These are phyloP conservation scores for Meira miltonrushii DNA, from an alignment of 1,284 basidiomycete species.

Conservation along the genomic window DNA sequence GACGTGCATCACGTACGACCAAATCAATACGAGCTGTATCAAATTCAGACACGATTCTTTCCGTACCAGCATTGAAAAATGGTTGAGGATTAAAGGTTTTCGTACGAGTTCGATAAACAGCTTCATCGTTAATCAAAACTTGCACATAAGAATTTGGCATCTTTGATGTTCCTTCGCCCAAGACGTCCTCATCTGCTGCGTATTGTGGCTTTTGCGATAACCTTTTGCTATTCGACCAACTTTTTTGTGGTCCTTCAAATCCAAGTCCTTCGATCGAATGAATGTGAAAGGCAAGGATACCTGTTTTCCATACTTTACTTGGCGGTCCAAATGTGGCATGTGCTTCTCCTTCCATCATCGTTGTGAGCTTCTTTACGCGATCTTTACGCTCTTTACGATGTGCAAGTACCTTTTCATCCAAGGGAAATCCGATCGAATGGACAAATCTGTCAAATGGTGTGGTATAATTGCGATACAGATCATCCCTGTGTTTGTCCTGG, in stretches of 20 bases:
- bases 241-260: conserved; percentile 28
- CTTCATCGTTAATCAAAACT: conserved; percentile 44
- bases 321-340: conserved; percentile 31
- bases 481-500: not conserved
- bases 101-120: conserved; percentile 42
- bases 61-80: conserved; percentile 43
- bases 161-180: conserved; percentile 17
- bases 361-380: conserved; percentile 30
- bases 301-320: conserved; percentile 22
- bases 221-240: conserved; percentile 24
- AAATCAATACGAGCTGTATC: conserved; percentile 38
- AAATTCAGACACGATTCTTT: conserved; percentile 39
- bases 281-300: conserved; percentile 46
- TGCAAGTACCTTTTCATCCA: conserved; percentile 30
- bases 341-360: conserved; percentile 33
- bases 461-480: conserved; percentile 12
- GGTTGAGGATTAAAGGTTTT: conserved; percentile 42
- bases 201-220: conserved; percentile 21
- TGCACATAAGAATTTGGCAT: conserved; percentile 45
- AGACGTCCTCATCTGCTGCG: conserved; percentile 28
- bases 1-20: conserved; percentile 34
- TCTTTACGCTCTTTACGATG: conserved; percentile 29
- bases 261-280: conserved; percentile 39
- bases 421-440: conserved; percentile 31
- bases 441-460: conserved; percentile 43